These are phyloP conservation scores for Xylaria intraflava DNA, from an alignment of 495 filamentous ascomycete species.

Conservation along the genomic window DNA sequence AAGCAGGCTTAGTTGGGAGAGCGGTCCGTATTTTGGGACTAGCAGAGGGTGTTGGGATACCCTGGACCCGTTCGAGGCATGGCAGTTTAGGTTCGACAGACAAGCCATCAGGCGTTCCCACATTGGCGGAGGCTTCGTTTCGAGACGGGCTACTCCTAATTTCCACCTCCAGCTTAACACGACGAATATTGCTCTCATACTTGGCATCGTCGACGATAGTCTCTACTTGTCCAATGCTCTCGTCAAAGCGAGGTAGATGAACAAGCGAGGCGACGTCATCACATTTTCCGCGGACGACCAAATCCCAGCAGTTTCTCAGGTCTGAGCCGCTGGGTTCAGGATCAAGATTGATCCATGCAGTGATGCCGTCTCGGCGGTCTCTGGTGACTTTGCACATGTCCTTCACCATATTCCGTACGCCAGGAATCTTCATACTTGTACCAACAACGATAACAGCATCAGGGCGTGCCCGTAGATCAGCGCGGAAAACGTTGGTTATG, in stretches of 20 bases:
- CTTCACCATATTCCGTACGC: slow-evolving; percentile 78
- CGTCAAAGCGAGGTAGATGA: slow-evolving; percentile 70
- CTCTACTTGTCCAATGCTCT: slow-evolving; percentile 37
- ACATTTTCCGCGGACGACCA: slow-evolving; percentile 79
- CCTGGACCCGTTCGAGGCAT: slow-evolving; percentile 28
- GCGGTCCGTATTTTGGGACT: slow-evolving; percentile 48
- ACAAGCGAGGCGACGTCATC: slow-evolving; percentile 78
- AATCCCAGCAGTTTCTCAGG: slow-evolving; percentile 85
- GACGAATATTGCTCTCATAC: slow-evolving; percentile 25
- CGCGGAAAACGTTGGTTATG: slow-evolving; percentile 79
- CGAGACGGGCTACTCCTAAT: slow-evolving; percentile 15
- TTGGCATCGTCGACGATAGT: slow-evolving; percentile 34
- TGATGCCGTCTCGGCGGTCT: slow-evolving; percentile 75
- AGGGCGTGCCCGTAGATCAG: slow-evolving; percentile 76
- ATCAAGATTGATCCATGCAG: slow-evolving; percentile 91
- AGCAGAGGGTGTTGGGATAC: slow-evolving; percentile 60
- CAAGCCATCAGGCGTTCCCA: slow-evolving; percentile 15
- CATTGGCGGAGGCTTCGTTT: slow-evolving; percentile 18
- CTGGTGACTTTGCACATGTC: slow-evolving; percentile 82
- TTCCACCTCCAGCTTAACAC: slow-evolving; percentile 34
- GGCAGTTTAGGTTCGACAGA: slow-evolving; percentile 30
- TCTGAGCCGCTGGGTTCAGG: slow-evolving; percentile 73
- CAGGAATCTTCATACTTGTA: slow-evolving; percentile 90
- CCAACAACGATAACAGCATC: slow-evolving; percentile 93
- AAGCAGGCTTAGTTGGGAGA: slow-evolving; percentile 31